Base-by-base conservation (phyloP, 257 asterid genomes). In the Catharanthus roseus region DNA sequence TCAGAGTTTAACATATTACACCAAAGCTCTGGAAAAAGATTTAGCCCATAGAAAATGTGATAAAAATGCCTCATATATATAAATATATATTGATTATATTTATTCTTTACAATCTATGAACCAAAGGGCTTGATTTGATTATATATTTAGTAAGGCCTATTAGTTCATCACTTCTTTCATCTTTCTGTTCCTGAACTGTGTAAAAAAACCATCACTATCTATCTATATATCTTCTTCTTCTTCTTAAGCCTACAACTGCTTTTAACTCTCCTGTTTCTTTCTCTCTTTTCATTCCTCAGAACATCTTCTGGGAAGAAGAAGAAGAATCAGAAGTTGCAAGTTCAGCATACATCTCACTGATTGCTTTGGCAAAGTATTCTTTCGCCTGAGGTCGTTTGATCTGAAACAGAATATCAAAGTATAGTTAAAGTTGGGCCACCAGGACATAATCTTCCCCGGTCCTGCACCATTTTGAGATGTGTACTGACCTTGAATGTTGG, bases 331-430 rank as follows among this genome's bases (percentile, higher is more conserved):
- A 77, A 33, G 75, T 38, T 28, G 93, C 68, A 47, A 88, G 86
- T 78, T 86, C 84, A 16, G 68, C 63, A 69, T 90, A 90, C 97
- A 90, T 87, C 15, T 72, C 78, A 1, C 84, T 75, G 54, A 90
- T 88, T 67, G 80, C 95, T 81, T 77, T 68, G 12, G 86, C 90
- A 47, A 85, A 90, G 86, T 84, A 85, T 5, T 79, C 84, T 79
- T 78, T 88, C 23, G 97, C 92, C 67, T 87, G 90, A n/a, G 82
- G 89, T 66, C 97, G 81, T 75, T 88, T 90, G 42, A 90, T 83
- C 96, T 88, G 95, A 23, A 71, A 81, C 10, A 60, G 50, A 47
- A 54, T 36, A 53, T 42, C 45, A 57, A 26, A n/a, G 26, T 26
- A 47, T n/a, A 10, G 2, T 31, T 33, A 1, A 8, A 41, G 16